phyloP scores from a whole-genome alignment of 1,284 basidiomycete species.

The Cutaneotrichosporon curvatum region DNA sequence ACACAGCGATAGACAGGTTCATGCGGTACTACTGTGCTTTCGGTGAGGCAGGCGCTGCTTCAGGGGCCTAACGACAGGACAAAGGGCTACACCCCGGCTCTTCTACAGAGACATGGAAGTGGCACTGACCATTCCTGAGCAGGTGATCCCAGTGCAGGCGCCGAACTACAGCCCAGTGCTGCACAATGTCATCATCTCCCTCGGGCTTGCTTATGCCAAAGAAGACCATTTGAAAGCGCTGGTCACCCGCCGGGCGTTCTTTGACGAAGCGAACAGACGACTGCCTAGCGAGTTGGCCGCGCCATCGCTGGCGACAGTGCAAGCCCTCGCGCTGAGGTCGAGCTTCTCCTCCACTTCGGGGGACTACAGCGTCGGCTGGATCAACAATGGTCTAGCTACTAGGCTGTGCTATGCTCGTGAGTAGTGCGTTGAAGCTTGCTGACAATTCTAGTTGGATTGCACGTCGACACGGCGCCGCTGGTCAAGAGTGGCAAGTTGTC shows the following conservation, averaged over 20 bases:
- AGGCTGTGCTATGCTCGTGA: conserved; percentile 21
- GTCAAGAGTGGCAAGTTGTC: conserved; percentile 18
- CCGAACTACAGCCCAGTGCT: conserved; percentile 64
- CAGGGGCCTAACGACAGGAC: no score
- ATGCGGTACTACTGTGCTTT: conserved; percentile 26
- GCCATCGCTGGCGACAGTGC: conserved; percentile 56
- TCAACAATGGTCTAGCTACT: conserved; percentile 21
- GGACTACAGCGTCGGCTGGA: conserved; percentile 28
- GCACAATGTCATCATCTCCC: conserved; percentile 59
- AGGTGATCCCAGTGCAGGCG: conserved; percentile 34
- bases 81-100: conserved; percentile 14
- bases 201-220: conserved; percentile 57
- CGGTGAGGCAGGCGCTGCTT: conserved; percentile 7
- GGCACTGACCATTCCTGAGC: conserved; percentile 31
- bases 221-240: conserved; percentile 51
- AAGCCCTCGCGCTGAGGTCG: conserved; percentile 55
- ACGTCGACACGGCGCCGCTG: conserved; percentile 20
- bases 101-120: conserved; percentile 20
- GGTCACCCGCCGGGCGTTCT: conserved; percentile 52
- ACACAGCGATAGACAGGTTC: conserved; percentile 24
- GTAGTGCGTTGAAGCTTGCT: background rate
- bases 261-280: conserved; percentile 53
- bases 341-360: conserved; percentile 53
- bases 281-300: conserved; percentile 55
- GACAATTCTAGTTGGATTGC: conserved; percentile 20